Conservation (phyloP, 768 basidiomycete genomes). For the Rhodotorula babjevae region DNA sequence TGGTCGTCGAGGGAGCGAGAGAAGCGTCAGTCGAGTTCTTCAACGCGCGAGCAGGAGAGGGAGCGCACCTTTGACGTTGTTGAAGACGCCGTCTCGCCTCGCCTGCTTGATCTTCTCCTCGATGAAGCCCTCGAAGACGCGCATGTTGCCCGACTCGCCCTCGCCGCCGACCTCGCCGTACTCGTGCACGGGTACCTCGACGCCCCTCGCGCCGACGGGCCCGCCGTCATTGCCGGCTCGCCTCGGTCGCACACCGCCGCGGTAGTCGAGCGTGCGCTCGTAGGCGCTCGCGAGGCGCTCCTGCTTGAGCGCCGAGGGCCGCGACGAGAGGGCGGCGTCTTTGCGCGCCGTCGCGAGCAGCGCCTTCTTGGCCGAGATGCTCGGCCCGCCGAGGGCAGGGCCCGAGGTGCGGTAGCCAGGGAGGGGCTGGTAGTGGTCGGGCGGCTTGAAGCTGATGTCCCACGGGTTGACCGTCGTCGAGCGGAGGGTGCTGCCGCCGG, state of each 20-base stretch:
- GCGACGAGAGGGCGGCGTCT: constrained; percentile 3
- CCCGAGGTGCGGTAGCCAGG: constrained; percentile 11
- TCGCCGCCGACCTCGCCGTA: not conserved
- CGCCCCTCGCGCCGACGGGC: not conserved
- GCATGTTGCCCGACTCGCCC: constrained; percentile 3
- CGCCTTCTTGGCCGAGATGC: not conserved
- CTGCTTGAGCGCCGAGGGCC: not conserved
- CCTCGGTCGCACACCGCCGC: not conserved
- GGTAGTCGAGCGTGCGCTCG: constrained; percentile 27
- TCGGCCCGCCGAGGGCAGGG: not conserved
- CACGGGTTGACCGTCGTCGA: constrained; percentile 7
- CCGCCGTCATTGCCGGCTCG: not conserved
- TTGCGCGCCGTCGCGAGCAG: not conserved
- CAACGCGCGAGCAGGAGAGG: no score
- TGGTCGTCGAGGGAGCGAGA: not conserved
- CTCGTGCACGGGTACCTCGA: not conserved
- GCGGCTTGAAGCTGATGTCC: constrained; percentile 21
- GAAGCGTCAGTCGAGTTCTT: no score
- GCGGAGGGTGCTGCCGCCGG: not conserved
- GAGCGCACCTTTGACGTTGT: constrained; percentile 58
- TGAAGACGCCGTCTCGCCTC: constrained; percentile 63
- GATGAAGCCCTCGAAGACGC: constrained; percentile 14
- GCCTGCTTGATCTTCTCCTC: constrained; percentile 55
- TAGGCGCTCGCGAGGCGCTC: constrained; percentile 14
- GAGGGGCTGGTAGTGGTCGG: constrained; percentile 19